Evolutionary conservation across 495 filamentous ascomycete genomes (phyloP), one percentile per base, ranked within the genome.

Genomic region (Penicillium mononematosum): DNA sequence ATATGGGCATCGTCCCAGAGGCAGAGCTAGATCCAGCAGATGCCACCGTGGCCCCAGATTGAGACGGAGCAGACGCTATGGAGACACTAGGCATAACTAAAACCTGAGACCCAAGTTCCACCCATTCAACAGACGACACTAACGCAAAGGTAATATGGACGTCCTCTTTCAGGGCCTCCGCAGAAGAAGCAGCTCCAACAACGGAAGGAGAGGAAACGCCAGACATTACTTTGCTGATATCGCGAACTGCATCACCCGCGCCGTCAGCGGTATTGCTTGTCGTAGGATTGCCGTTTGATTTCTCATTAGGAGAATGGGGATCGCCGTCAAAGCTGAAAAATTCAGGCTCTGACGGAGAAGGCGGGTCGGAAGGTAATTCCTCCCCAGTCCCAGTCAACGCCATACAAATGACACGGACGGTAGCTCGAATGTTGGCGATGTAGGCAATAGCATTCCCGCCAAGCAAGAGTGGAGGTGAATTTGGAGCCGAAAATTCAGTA

Each of bases 351-450:
- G 65, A 63, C 0, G 70, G 70, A 7, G 70, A 75, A 9, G 67
- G 59, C 10, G 67, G 69, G 20, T 58, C 56, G 8, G 68, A 70
- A n/a, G 64, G 45, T n/a, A 61, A 51, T 8, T 74, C 69, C 12
- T 77, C 65, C 7, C 36, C 53, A 24, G 56, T 17, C 10, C 68
- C 69, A 9, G 75, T 70, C 5, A 76, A 62, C 8, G 67, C 74
- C 60, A 85, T 80, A 32, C 81, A 76, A 6, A 85, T 65, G 4
- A 96, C 83, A 53, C 87, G 83, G 11, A 91, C 92, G 0, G 86
- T 80, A 2, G 91, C 85, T 16, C 94, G 83, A n/a, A 97, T 85
- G 65, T 90, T 96, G 14, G 88, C 90, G 36, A 91, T 85, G 60
- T 96, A 96, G 1, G 88, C 82, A 16, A 91, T 89, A 1, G 94